Evolutionary conservation across 2,329 filamentous ascomycete genomes (phyloP).

Genomic region (Thielaviopsis punctulata): DNA sequence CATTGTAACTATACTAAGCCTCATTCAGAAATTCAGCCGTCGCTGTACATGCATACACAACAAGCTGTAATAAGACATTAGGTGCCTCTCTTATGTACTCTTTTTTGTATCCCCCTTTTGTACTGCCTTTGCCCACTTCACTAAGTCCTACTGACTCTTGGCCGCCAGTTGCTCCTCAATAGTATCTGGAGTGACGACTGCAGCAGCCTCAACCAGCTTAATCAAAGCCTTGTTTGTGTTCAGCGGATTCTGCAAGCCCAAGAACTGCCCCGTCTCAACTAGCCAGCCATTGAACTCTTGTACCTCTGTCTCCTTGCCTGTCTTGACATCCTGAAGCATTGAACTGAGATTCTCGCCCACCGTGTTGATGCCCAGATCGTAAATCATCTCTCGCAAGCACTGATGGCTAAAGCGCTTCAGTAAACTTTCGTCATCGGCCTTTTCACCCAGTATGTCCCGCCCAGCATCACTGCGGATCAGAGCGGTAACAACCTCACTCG

Average conservation of each 20-base stretch:
- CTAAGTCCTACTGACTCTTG: slow-evolving; percentile 1
- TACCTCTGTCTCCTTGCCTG: slow-evolving; percentile 36
- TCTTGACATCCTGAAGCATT: slow-evolving; percentile 42
- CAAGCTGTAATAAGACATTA: too few species aligned
- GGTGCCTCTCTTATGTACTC: too few species aligned
- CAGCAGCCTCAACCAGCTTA: slow-evolving; percentile 23
- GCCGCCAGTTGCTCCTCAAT: slow-evolving; percentile 6
- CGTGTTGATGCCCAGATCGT: slow-evolving; percentile 16
- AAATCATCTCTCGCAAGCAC: slow-evolving; percentile 27
- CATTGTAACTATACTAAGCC: too few species aligned
- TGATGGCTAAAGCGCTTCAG: slow-evolving; percentile 26
- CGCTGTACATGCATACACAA: too few species aligned
- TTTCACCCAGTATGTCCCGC: slow-evolving; percentile 3
- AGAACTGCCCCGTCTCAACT: slow-evolving; percentile 26
- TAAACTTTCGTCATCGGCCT: slow-evolving; percentile 16
- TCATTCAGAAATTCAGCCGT: too few species aligned
- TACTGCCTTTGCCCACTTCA: neutral
- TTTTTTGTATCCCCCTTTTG: too few species aligned
- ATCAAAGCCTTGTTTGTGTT: slow-evolving; percentile 25
- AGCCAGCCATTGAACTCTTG: slow-evolving; percentile 44
- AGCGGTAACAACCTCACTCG: slow-evolving; percentile 46
- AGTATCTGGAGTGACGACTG: neutral
- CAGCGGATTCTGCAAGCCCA: slow-evolving; percentile 21
- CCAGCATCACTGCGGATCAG: slow-evolving; percentile 5
- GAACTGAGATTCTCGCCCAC: slow-evolving; percentile 40